phyloP scores from a whole-genome alignment of 257 asterid species.

The Ilex asprella region DNA sequence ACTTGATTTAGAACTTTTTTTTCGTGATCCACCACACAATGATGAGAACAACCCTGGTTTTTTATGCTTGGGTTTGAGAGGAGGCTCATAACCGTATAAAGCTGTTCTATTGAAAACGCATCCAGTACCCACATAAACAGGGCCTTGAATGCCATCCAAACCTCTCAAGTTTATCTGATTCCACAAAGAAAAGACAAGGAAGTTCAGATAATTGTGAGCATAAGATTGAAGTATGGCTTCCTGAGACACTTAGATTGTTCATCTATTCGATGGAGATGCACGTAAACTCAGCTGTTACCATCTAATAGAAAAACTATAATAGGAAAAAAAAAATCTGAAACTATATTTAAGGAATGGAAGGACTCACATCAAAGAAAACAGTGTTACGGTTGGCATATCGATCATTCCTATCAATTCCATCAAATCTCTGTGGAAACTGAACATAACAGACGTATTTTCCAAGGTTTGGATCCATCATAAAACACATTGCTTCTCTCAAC shows the following conservation, averaged over 20 bases:
- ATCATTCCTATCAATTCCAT: conserved; percentile 87
- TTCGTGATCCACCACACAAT: conserved; percentile 71
- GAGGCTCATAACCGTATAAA: conserved; percentile 88
- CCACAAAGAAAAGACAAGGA: conserved; percentile 6
- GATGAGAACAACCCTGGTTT: conserved; percentile 53
- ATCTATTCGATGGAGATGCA: too few species aligned
- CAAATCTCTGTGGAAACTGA: conserved; percentile 95
- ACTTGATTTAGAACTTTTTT: conserved; percentile 66
- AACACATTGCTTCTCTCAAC: conserved; percentile 93
- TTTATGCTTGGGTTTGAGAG: conserved; percentile 72
- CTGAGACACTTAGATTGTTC: too few species aligned
- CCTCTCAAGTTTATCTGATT: conserved; percentile 91
- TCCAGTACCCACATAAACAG: conserved; percentile 95
- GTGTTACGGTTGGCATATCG: conserved; percentile 96
- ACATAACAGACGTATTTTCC: conserved; percentile 95
- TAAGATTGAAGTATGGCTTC: too few species aligned
- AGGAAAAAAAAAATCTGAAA: too few species aligned
- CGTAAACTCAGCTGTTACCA: too few species aligned
- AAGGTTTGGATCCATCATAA: conserved; percentile 92
- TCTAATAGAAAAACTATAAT: too few species aligned
- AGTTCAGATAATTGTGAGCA: neutral
- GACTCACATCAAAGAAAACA: conserved; percentile 91
- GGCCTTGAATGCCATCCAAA: conserved; percentile 95
- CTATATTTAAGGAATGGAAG: neutral
- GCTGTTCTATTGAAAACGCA: conserved; percentile 95